Evolutionary conservation across 2,329 filamentous ascomycete genomes (phyloP).

Genomic region (Rhytidhysteron rufulum): DNA sequence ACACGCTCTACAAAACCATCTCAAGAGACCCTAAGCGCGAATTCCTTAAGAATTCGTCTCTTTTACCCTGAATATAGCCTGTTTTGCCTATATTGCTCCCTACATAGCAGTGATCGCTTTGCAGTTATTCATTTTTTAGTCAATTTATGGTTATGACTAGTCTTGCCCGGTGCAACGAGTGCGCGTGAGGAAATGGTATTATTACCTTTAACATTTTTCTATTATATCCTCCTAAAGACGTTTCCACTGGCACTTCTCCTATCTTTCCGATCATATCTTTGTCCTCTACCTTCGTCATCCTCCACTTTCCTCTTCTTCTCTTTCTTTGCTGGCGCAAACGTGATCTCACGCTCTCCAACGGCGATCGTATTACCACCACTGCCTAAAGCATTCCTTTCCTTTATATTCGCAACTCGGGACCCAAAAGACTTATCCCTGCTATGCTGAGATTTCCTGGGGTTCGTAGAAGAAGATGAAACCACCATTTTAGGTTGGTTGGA

Average conservation of each 20-base stretch:
- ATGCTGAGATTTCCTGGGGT: conserved; percentile 38
- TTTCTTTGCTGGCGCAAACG: conserved; percentile 64
- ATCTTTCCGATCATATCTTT: conserved; percentile 36
- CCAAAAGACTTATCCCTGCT: conserved; percentile 56
- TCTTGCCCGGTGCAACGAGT: no score
- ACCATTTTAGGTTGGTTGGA: conserved; percentile 50
- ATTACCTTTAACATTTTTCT: no score
- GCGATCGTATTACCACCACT: conserved; percentile 26
- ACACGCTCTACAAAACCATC: no score
- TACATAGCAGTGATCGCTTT: no score
- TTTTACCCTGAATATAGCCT: no score
- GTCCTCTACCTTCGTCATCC: conserved; percentile 23
- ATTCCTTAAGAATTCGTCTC: no score
- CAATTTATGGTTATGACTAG: no score
- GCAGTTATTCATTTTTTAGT: no score
- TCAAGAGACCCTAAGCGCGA: no score
- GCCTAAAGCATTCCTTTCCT: conserved; percentile 17
- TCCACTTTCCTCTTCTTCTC: no score
- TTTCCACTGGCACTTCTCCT: conserved; percentile 74
- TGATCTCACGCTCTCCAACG: conserved; percentile 60
- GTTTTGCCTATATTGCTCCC: no score
- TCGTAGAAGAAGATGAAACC: conserved; percentile 49
- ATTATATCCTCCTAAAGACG: conserved; percentile 67
- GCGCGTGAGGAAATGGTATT: no score
- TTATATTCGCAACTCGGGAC: conserved; percentile 46